Base-by-base conservation (phyloP, 169 alveolate species). In the Plasmodium ovale region DNA sequence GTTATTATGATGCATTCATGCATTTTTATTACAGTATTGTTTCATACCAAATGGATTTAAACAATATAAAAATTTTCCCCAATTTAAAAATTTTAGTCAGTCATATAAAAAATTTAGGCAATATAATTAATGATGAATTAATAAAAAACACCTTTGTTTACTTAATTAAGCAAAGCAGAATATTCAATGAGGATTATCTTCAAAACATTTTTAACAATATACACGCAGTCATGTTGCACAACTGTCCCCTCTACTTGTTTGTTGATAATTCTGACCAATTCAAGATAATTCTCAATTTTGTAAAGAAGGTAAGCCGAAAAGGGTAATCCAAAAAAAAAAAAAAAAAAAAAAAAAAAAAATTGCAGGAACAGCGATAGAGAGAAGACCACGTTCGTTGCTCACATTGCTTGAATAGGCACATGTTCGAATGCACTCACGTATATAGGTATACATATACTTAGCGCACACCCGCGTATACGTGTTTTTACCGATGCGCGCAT, bases 1-100 rank as follows among this genome's bases (percentile, higher is more conserved):
- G 54, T 60, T 85, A 85, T 62, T 70, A 70, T 69, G 87, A 69
- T 70, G 82, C 91, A 16, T 85, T 85, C 33, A 85, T 70, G 65
- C 91, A 85, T 14, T 85, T 68, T 33, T 85, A 69, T 60, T 85
- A 85, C 74, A 85, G 87, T 47, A 16, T 69, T 58, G 12, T 85
- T 19, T 69, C 91, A 3, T 85, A 69, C 49, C 67, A 85, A 85
- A 85, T 85, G 49, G 73, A 85, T 70, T 2, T 70, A 68, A 58
- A 85, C 42, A 25, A 85, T 85, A 47, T 85, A n/a, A 39, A 69
- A 67, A 67, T 85, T 39, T 85, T 85, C 42, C 91, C 91, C 19
- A 85, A 85, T 29, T 68, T 85, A 47, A 67, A 44, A 71, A 85
- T 85, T 12, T 60, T 85, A 58, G 58, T 70, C 14, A 59, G 91